Evolutionary conservation across 1,139 yeast species (phyloP).

Genomic region (Candida freyschussii): DNA sequence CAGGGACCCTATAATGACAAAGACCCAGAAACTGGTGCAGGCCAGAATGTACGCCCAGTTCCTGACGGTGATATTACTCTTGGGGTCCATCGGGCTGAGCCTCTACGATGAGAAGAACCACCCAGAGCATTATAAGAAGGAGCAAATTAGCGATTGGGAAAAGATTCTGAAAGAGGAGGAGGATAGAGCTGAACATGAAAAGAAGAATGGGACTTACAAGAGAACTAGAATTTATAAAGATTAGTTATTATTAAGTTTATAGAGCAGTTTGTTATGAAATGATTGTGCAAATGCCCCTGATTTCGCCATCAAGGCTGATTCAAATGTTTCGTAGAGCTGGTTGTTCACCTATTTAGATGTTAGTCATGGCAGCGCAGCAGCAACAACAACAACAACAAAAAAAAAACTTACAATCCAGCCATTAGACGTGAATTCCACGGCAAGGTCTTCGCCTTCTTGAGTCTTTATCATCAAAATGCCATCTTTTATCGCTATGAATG

Average conservation of each 20-base stretch:
- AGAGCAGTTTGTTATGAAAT: slow-evolving; percentile 32
- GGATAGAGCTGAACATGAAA: slow-evolving; percentile 15
- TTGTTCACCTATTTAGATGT: slow-evolving; percentile 3
- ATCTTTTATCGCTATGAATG: slow-evolving; percentile 1
- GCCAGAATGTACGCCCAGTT: slow-evolving; percentile 96
- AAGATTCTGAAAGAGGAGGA: slow-evolving; percentile 36
- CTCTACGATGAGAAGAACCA: slow-evolving; percentile 55
- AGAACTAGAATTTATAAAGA: slow-evolving; percentile 26
- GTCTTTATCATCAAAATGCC: slow-evolving; percentile 20
- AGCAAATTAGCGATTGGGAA: slow-evolving; percentile 38
- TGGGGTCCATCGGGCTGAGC: slow-evolving; percentile 60
- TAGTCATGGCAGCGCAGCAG: slow-evolving; percentile 1
- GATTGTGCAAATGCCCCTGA: slow-evolving; percentile 32
- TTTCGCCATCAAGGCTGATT: slow-evolving; percentile 37
- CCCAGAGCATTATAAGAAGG: slow-evolving; percentile 36
- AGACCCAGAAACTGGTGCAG: slow-evolving; percentile 82
- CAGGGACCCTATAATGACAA: slow-evolving; percentile 71
- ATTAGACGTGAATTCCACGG: slow-evolving; percentile 17
- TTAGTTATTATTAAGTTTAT: slow-evolving; percentile 9
- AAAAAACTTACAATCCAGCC: slow-evolving; percentile 27
- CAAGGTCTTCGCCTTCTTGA: slow-evolving; percentile 19
- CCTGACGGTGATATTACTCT: slow-evolving; percentile 57
- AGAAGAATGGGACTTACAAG: slow-evolving; percentile 15
- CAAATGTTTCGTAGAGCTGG: slow-evolving; percentile 39
- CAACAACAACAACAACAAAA: too few species aligned